A percentile compares a stretch with the other conserved stretches of the same genome.
phyloP scores from a whole-genome alignment of 257 asterid species.

The Solanum virginianum region DNA sequence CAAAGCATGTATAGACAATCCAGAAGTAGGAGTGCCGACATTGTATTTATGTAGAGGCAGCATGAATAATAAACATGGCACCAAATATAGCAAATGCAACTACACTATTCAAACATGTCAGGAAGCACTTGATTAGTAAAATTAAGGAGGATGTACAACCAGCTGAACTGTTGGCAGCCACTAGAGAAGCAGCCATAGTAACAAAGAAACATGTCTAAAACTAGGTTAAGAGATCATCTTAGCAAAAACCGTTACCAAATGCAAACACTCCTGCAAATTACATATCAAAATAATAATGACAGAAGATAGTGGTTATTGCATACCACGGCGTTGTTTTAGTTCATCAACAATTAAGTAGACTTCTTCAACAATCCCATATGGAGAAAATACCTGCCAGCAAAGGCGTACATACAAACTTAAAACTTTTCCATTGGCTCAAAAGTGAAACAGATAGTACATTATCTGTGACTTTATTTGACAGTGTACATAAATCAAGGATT shows the following conservation, averaged over 20 bases:
- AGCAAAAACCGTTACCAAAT: neutral
- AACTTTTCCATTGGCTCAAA: neutral
- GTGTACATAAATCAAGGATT: neutral
- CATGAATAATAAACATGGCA: neutral
- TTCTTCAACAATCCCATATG: slow-evolving; percentile 70
- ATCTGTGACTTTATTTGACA: neutral
- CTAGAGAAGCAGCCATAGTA: neutral
- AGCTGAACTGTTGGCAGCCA: neutral
- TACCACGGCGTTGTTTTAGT: slow-evolving; percentile 67
- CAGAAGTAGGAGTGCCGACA: slow-evolving; percentile 5
- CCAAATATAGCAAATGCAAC: neutral
- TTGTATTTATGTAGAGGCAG: neutral
- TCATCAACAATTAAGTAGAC: slow-evolving; percentile 59
- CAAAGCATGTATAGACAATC: neutral
- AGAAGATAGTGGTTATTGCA: slow-evolving; percentile 1
- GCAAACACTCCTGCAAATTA: neutral
- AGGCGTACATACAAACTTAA: slow-evolving; percentile 10
- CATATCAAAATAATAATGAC: neutral
- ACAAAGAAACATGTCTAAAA: neutral
- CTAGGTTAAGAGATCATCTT: neutral
- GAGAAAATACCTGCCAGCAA: slow-evolving; percentile 63
- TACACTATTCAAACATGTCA: neutral
- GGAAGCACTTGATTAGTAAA: neutral
- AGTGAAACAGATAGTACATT: neutral
- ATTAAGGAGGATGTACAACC: neutral